Conservation (phyloP, 2,329 filamentous ascomycete species). For the Remersonia thermophila region DNA sequence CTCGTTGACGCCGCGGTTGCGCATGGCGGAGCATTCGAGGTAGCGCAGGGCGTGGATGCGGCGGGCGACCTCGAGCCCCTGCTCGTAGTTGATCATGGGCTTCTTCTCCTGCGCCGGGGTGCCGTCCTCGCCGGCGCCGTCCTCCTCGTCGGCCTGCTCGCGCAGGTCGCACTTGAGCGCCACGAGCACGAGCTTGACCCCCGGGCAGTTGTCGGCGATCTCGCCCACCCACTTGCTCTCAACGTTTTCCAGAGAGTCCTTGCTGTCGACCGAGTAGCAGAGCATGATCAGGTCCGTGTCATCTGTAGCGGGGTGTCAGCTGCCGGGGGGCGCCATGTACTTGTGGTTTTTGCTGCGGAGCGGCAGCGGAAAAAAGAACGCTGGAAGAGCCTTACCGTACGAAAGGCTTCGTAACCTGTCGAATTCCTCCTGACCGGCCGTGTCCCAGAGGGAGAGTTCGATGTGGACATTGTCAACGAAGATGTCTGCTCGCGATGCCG, state of each 20-base stretch:
- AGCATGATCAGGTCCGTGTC: slow-evolving; percentile 98
- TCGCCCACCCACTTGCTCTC: slow-evolving; percentile 98
- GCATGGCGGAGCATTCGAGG: slow-evolving; percentile 95
- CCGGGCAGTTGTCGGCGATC: slow-evolving; percentile 94
- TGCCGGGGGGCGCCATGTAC: too few relatives aligned
- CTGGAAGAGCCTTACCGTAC: slow-evolving; percentile 52
- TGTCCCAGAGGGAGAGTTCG: slow-evolving; percentile 96
- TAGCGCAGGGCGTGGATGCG: slow-evolving; percentile 89
- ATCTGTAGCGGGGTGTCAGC: slow-evolving; percentile 26
- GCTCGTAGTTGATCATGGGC: slow-evolving; percentile 76
- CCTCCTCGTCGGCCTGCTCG: slow-evolving; percentile 61
- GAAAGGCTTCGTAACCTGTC: slow-evolving; percentile 89
- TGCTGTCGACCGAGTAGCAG: slow-evolving; percentile 94
- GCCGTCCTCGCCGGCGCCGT: slow-evolving; percentile 22
- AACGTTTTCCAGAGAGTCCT: slow-evolving; percentile 94
- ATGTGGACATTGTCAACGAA: slow-evolving; percentile 97
- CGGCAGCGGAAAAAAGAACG: not conserved
- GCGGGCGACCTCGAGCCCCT: slow-evolving; percentile 81
- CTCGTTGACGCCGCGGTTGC: slow-evolving; percentile 95
- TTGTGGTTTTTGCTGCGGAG: too few relatives aligned
- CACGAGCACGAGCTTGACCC: slow-evolving; percentile 87
- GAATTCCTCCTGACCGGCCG: slow-evolving; percentile 97
- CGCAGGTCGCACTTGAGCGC: slow-evolving; percentile 94
- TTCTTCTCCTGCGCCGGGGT: slow-evolving; percentile 43
- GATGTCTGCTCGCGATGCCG: slow-evolving; percentile 53